These are phyloP conservation scores for Hypsizygus ulmarius DNA, from an alignment of 1,284 basidiomycete genomes.

Conservation along the genomic window DNA sequence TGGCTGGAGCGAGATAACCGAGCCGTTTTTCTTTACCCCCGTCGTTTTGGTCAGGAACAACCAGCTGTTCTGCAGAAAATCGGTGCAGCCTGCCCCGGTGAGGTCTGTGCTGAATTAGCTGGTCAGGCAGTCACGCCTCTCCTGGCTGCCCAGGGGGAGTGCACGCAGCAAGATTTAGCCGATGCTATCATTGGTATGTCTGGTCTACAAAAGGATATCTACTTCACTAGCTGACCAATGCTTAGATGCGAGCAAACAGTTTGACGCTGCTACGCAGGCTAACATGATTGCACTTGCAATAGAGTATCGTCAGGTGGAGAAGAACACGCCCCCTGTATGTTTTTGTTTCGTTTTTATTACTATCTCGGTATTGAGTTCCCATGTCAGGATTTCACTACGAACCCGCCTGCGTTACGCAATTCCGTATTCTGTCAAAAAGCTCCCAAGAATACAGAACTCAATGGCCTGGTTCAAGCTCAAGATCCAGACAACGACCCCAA, in stretches of 20 bases:
- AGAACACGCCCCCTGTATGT: slow-evolving; percentile 59
- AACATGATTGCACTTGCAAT: slow-evolving; percentile 55
- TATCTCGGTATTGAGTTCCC: not conserved
- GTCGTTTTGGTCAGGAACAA: slow-evolving; percentile 54
- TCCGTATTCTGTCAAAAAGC: slow-evolving; percentile 53
- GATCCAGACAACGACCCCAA: slow-evolving; percentile 48
- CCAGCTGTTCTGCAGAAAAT: slow-evolving; percentile 49
- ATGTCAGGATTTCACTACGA: slow-evolving; percentile 49
- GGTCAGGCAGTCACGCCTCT: slow-evolving; percentile 52
- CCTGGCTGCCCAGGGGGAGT: slow-evolving; percentile 54
- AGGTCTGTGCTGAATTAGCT: slow-evolving; percentile 50
- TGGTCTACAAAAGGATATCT: not conserved
- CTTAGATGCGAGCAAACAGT: slow-evolving; percentile 51
- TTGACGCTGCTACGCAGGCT: slow-evolving; percentile 47
- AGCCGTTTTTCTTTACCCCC: slow-evolving; percentile 45
- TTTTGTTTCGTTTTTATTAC: not conserved
- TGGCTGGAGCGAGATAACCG: slow-evolving; percentile 49
- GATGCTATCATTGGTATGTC: slow-evolving; percentile 55
- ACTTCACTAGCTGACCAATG: not conserved
- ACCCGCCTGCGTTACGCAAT: slow-evolving; percentile 48
- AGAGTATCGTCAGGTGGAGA: slow-evolving; percentile 58
- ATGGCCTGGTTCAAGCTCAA: slow-evolving; percentile 49
- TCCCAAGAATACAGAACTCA: slow-evolving; percentile 45
- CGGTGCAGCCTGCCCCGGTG: slow-evolving; percentile 44
- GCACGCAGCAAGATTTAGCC: slow-evolving; percentile 59